phyloP scores from a whole-genome alignment of 164 flowering plant genomes.

The Echeveria elegans region DNA sequence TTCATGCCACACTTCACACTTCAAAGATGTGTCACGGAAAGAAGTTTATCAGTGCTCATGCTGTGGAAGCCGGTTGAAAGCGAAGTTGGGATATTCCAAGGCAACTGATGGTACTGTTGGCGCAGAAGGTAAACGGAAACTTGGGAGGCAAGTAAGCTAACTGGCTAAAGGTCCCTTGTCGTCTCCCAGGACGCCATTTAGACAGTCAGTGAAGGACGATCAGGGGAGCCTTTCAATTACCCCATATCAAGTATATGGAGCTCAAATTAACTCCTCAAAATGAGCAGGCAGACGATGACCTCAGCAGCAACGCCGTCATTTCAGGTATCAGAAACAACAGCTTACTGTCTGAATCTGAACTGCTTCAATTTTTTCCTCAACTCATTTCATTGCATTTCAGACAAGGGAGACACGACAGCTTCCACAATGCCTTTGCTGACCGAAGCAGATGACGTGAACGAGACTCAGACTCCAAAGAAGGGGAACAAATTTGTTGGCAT shows the following conservation, averaged over 20 bases:
- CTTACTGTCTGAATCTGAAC: background rate
- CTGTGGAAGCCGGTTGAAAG: conserved; percentile 45
- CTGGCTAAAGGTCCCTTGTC: background rate
- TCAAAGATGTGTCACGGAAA: conserved; percentile 10
- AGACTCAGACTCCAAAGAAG: conserved; percentile 22
- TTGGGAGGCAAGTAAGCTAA: background rate
- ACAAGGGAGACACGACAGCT: conserved; percentile 29
- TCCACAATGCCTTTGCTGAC: conserved; percentile 26
- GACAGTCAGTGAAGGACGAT: too few species aligned
- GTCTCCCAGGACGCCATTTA: conserved; percentile 3
- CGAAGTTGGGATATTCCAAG: conserved; percentile 10
- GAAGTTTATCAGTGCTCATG: conserved; percentile 44
- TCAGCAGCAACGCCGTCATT: background rate
- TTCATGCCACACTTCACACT: too few species aligned
- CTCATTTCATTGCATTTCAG: conserved; percentile 16
- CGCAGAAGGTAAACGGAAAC: background rate
- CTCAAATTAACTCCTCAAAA: background rate
- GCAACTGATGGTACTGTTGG: background rate
- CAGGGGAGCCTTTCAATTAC: background rate
- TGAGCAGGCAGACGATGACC: background rate
- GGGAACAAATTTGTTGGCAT: conserved; percentile 51
- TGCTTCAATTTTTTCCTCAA: background rate
- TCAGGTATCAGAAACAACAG: background rate
- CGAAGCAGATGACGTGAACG: conserved; percentile 35
- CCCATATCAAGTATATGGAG: background rate